Conservation (phyloP, 768 basidiomycete species). For the Neoboletus subvelutipes region DNA sequence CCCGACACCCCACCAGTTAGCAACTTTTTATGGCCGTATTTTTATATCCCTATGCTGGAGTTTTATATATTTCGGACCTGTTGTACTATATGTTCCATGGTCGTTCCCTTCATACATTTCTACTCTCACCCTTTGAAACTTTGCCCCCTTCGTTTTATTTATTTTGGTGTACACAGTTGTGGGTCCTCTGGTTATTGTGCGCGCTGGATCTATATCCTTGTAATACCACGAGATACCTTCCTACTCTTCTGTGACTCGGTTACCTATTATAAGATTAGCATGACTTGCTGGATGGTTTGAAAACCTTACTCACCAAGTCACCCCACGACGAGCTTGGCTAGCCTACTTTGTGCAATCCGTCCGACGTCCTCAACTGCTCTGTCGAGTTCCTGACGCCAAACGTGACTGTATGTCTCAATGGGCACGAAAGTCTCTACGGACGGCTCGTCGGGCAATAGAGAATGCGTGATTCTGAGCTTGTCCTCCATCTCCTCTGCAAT, state of each 20-base stretch:
- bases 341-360: conserved; percentile 69
- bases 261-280: background rate
- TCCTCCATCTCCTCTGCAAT: conserved; percentile 83
- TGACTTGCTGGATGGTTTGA: background rate
- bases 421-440: conserved; percentile 37
- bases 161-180: conserved; percentile 10
- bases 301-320: conserved; percentile 2
- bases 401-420: conserved; percentile 39
- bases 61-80: conserved; percentile 21
- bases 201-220: conserved; percentile 9
- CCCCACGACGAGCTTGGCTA: conserved; percentile 35
- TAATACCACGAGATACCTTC: conserved; percentile 14
- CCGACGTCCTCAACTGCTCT: conserved; percentile 76
- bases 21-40: conserved; percentile 32
- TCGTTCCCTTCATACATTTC: conserved; percentile 6
- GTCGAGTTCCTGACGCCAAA: conserved; percentile 66
- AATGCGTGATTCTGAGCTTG: conserved; percentile 52
- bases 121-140: background rate
- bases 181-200: conserved; percentile 4
- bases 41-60: conserved; percentile 26
- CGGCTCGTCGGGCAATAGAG: conserved; percentile 39
- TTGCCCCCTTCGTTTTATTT: conserved; percentile 1
- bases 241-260: background rate
- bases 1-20: conserved; percentile 14
- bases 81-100: conserved; percentile 23